A percentile compares a stretch with the other conserved stretches of the same genome.
Conservation (phyloP, 2,329 filamentous ascomycete species). For the Aspergillus sojae region DNA sequence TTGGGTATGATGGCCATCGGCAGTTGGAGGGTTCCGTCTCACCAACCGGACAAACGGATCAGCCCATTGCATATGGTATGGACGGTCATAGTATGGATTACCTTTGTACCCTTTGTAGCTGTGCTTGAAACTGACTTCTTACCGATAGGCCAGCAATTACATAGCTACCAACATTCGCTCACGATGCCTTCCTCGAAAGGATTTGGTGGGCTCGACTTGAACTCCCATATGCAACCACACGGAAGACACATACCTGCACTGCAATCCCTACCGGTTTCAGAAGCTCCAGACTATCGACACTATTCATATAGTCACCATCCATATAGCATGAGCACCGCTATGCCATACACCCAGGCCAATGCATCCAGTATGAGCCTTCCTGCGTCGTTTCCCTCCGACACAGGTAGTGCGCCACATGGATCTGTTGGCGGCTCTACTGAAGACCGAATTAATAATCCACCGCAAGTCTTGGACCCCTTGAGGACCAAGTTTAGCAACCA, state of each 20-base stretch:
- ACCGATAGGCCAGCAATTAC: slow-evolving; percentile 32
- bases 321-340: slow-evolving; percentile 29
- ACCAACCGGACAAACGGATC: slow-evolving; percentile 32
- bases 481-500: slow-evolving; percentile 31
- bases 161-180: slow-evolving; percentile 30
- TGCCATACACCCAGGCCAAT: slow-evolving; percentile 37
- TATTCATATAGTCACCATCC: slow-evolving; percentile 34
- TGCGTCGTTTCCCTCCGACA: slow-evolving; percentile 35
- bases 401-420: slow-evolving; percentile 21
- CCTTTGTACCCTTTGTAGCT: background rate
- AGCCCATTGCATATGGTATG: slow-evolving; percentile 32
- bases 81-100: slow-evolving; percentile 29
- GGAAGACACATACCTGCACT: slow-evolving; percentile 32
- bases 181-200: slow-evolving; percentile 31
- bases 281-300: slow-evolving; percentile 38
- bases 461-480: slow-evolving; percentile 29
- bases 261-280: slow-evolving; percentile 36
- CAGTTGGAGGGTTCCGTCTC: slow-evolving; percentile 37
- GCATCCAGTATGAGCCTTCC: slow-evolving; percentile 40
- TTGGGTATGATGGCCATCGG: slow-evolving; percentile 33
- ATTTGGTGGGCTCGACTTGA: slow-evolving; percentile 30
- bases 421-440: slow-evolving; percentile 22
- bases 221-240: slow-evolving; percentile 29
- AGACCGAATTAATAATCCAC: slow-evolving; percentile 27
- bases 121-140: slow-evolving; percentile 1